A percentile compares a stretch with the other conserved stretches of the same genome.
phyloP scores from a whole-genome alignment of 345 rosid species.

The Heritiera littoralis region DNA sequence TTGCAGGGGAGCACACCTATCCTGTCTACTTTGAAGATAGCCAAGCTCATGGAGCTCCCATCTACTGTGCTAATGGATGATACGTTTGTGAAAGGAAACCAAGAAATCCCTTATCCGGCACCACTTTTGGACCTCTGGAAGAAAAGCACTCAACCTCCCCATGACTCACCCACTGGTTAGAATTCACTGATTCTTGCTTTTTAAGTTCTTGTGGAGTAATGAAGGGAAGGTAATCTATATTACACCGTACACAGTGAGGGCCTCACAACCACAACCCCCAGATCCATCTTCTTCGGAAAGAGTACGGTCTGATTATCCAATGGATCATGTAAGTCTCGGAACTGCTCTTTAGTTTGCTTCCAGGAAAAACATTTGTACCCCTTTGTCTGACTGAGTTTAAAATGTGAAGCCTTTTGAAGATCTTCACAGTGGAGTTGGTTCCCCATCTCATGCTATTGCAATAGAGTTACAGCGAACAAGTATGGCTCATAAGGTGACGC shows the following conservation, averaged over 20 bases:
- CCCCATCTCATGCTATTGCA: constrained; percentile 39
- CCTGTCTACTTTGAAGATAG: constrained; percentile 42
- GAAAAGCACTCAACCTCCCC: constrained; percentile 51
- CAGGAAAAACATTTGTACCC: not conserved
- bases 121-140: constrained; percentile 67
- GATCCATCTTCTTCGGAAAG: constrained; percentile 46
- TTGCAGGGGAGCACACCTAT: constrained; percentile 43
- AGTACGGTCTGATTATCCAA: constrained; percentile 38
- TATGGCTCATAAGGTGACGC: constrained; percentile 20
- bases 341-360: constrained; percentile 20
- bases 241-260: constrained; percentile 50
- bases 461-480: constrained; percentile 47
- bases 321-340: constrained; percentile 48
- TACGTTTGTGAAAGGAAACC: constrained; percentile 30
- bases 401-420: constrained; percentile 55
- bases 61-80: constrained; percentile 53
- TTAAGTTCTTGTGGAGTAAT: constrained; percentile 18
- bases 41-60: constrained; percentile 70
- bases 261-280: constrained; percentile 42
- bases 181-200: constrained; percentile 22
- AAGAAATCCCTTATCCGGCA: constrained; percentile 58
- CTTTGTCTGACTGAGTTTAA: constrained; percentile 32
- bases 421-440: constrained; percentile 45
- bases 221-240: constrained; percentile 22
- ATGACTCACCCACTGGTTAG: constrained; percentile 63